Percentiles rank a stretch among this genome's conserved stretches.
Evolutionary conservation across 1,139 yeast genomes (phyloP).

Genomic region (Waltiozyma sp.): DNA sequence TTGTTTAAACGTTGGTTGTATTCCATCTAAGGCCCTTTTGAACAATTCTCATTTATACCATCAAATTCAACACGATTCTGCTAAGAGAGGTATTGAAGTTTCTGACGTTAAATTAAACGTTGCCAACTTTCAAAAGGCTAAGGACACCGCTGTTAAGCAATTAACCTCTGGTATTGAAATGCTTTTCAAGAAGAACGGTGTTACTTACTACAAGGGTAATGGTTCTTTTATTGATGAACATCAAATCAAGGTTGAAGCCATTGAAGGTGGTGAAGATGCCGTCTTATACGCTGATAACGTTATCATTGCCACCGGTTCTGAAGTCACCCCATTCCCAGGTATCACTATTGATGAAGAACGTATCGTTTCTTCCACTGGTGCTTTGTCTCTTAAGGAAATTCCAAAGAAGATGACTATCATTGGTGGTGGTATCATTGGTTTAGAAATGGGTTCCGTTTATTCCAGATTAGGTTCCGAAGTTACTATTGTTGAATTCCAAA

Average conservation of each 20-base stretch:
- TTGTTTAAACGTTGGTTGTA: constrained; percentile 96
- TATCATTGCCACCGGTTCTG: constrained; percentile 97
- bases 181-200: constrained; percentile 92
- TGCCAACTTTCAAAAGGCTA: constrained; percentile 77
- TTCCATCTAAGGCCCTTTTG: constrained; percentile 91
- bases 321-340: constrained; percentile 98
- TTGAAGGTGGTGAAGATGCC: constrained; percentile 70
- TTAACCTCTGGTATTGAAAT: constrained; percentile 90
- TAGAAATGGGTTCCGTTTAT: constrained; percentile 99
- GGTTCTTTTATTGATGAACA: constrained; percentile 84
- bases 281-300: constrained; percentile 70
- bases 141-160: constrained; percentile 80
- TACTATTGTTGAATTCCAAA: constrained; percentile 85
- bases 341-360: constrained; percentile 93
- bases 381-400: constrained; percentile 69
- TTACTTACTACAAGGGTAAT: constrained; percentile 85
- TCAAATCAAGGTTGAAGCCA: constrained; percentile 69
- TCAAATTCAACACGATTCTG: constrained; percentile 76
- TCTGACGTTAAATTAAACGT: constrained; percentile 69
- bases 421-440: constrained; percentile 99
- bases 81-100: constrained; percentile 83
- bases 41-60: constrained; percentile 94
- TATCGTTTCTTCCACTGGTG: constrained; percentile 94
- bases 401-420: constrained; percentile 89
- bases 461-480: constrained; percentile 92